Evolutionary conservation across 495 filamentous ascomycete genomes (phyloP), one percentile per base, ranked within the genome.

Genomic region (Astrothelium subdiscretum): DNA sequence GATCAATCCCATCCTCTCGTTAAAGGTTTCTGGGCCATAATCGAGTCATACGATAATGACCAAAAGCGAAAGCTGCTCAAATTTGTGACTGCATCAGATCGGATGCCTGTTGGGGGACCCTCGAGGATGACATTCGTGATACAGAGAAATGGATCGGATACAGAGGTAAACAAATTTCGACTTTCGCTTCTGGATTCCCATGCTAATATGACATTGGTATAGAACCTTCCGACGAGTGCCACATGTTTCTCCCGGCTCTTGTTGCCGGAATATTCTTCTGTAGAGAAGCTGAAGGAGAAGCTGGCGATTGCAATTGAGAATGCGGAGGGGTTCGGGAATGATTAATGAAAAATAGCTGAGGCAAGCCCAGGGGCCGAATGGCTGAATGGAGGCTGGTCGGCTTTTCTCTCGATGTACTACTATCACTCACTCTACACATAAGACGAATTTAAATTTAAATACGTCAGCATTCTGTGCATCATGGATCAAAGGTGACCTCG

Each of bases 71-170:
- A 80, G 68, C 76, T 98, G 57, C 77, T 98, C 60, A 91, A 97
- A 71, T 98, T 98, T 66, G 92, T 97, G 26, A 98, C 94, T 26
- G 91, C 91, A 3, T 92, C 86, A 72, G 91, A 96, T 71, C 83
- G 94, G 10, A 79, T 97, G 5, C 94, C 94, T 0, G 88, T 95
- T 1, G 89, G 87, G 40, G 92, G 92, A 12, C 81, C 89, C 63
- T 78, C 80, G 63, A 89, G 85, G 63, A 77, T 97, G 54, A 83
- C 85, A 74, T 97, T 98, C 72, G 81, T 86, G 32, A 78, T 98
- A 32, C 85, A 92, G 75, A 86, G 83, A 65, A 90, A 90, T 70
- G 91, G 89, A 10, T 57, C 22, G 20, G 68, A 69, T 59, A 67
- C 59, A 2, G 73, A 75, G 52, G 48, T 64, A 58, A 57, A 31